These are phyloP conservation scores for Penicillium flavigenum DNA, from an alignment of 495 filamentous ascomycete genomes.

Conservation along the genomic window DNA sequence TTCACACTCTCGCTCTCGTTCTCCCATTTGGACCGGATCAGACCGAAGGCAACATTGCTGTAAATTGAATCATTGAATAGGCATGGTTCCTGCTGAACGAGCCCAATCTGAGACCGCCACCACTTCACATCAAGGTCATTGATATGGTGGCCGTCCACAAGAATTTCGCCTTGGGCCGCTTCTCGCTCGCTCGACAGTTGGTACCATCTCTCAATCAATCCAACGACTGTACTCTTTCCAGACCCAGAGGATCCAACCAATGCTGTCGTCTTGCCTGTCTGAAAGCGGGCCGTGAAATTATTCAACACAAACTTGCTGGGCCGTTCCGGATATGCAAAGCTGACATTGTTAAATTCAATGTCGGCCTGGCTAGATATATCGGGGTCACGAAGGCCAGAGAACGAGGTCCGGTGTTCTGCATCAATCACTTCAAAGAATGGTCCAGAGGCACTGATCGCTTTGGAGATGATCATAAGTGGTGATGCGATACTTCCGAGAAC, in stretches of 20 bases:
- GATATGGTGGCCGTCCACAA: constrained; percentile 49
- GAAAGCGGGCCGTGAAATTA: constrained; percentile 41
- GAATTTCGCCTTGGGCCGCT: constrained; percentile 43
- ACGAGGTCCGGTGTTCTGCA: background rate
- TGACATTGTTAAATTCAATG: constrained; percentile 57
- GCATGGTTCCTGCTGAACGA: constrained; percentile 54
- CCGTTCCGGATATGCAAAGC: constrained; percentile 61
- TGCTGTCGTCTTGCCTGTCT: constrained; percentile 50
- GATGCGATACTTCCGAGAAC: constrained; percentile 32
- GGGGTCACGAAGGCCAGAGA: constrained; percentile 27
- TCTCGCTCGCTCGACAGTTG: background rate
- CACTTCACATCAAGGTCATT: constrained; percentile 71
- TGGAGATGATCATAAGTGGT: constrained; percentile 48
- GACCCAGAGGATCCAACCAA: constrained; percentile 60
- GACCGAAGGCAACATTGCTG: constrained; percentile 74
- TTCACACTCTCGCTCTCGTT: constrained; percentile 49
- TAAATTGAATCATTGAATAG: constrained; percentile 73
- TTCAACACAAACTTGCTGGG: constrained; percentile 41
- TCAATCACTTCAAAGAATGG: constrained; percentile 51
- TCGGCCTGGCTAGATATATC: constrained; percentile 37
- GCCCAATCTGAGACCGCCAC: constrained; percentile 75
- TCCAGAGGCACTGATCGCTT: constrained; percentile 46
- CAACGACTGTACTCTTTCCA: constrained; percentile 67
- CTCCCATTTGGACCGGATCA: constrained; percentile 64
- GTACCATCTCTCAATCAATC: constrained; percentile 65